A percentile compares a stretch with the other conserved stretches of the same genome.
Conservation (phyloP, 169 alveolate species). For the Cryptosporidium tyzzeri region DNA sequence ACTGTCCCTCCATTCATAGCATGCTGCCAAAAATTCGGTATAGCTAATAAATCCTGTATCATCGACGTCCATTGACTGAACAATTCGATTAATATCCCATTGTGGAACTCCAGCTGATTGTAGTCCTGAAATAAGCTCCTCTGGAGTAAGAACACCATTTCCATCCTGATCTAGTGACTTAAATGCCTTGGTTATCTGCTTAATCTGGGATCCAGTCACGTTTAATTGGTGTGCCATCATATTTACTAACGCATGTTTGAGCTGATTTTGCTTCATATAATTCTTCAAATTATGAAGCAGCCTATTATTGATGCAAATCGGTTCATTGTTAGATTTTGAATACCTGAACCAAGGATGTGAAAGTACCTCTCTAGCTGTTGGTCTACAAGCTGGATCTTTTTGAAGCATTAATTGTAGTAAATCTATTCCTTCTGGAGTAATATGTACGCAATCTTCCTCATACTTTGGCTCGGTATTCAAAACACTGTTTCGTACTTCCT, state of each 20-base stretch:
- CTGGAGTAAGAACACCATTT: slow-evolving; percentile 79
- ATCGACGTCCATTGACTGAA: slow-evolving; percentile 83
- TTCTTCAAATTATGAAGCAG: slow-evolving; percentile 76
- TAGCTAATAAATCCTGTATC: slow-evolving; percentile 82
- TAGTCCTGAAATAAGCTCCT: slow-evolving; percentile 79
- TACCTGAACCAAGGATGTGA: slow-evolving; percentile 83
- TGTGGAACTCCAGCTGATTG: slow-evolving; percentile 79
- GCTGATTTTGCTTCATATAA: slow-evolving; percentile 80
- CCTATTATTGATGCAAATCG: slow-evolving; percentile 31
- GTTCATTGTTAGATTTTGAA: slow-evolving; percentile 70
- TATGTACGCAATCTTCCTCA: slow-evolving; percentile 82
- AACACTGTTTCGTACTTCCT: slow-evolving; percentile 77
- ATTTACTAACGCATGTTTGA: slow-evolving; percentile 80
- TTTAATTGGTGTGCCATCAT: slow-evolving; percentile 83
- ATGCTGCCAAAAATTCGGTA: slow-evolving; percentile 86
- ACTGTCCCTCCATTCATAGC: slow-evolving; percentile 81
- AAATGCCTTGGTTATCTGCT: slow-evolving; percentile 77
- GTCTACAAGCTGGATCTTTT: slow-evolving; percentile 82
- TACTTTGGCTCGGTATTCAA: slow-evolving; percentile 77
- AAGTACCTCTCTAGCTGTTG: slow-evolving; percentile 81
- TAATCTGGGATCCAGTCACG: slow-evolving; percentile 80
- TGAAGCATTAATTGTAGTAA: slow-evolving; percentile 82
- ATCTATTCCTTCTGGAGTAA: slow-evolving; percentile 83
- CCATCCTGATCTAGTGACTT: slow-evolving; percentile 78
- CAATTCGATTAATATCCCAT: slow-evolving; percentile 82